Percentiles rank a stretch among this genome's conserved stretches.
Evolutionary conservation across 208 protist species (phyloP).

Genomic region (Leishmania mexicana): DNA sequence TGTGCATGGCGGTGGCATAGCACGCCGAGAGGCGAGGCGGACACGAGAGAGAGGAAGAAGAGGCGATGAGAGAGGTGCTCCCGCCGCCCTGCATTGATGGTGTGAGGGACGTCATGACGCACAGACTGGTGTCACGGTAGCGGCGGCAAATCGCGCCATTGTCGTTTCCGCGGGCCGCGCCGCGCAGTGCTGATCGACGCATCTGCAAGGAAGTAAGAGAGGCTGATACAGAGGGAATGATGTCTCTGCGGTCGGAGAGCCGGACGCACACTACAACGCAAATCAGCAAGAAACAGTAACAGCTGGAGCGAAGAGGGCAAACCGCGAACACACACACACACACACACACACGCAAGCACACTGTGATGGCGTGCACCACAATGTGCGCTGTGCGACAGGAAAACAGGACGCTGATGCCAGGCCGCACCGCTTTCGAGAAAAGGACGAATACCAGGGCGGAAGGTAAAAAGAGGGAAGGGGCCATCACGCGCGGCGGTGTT

Average conservation of each 20-base stretch:
- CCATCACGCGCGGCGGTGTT: not conserved
- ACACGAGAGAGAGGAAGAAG: not conserved
- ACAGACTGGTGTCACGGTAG: slow-evolving; percentile 1
- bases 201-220: not conserved
- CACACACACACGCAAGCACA: not conserved
- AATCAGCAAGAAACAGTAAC: not conserved
- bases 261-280: not conserved
- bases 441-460: not conserved
- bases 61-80: not conserved
- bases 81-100: not conserved
- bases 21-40: not conserved
- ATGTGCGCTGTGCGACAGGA: not conserved
- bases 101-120: not conserved
- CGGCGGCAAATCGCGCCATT: slow-evolving; percentile 10
- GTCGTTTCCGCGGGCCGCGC: not conserved
- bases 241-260: not conserved
- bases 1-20: slow-evolving; percentile 4
- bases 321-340: not conserved
- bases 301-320: not conserved
- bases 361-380: not conserved
- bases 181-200: slow-evolving; percentile 19
- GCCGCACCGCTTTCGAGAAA: not conserved
- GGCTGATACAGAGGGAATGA: not conserved
- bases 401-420: not conserved
- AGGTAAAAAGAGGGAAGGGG: not conserved